Conservation (phyloP, 208 protist genomes). For the Leishmania lainsoni region DNA sequence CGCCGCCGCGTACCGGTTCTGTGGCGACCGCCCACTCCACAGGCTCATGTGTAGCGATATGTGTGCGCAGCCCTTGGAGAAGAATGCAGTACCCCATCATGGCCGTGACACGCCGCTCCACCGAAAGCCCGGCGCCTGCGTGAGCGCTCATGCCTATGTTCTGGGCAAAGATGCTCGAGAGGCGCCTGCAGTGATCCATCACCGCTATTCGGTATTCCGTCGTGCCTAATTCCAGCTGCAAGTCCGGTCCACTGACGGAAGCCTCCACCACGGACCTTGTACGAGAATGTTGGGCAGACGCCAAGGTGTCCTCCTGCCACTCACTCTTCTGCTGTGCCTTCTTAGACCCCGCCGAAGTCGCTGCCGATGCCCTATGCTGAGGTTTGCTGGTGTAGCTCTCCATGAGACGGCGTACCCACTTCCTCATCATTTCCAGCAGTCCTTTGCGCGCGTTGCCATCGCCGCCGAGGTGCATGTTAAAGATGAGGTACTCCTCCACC, state of each 20-base stretch:
- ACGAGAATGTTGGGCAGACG: not conserved
- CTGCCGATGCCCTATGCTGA: not conserved
- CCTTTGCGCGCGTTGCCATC: slow-evolving; percentile 74
- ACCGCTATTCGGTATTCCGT: slow-evolving; percentile 29
- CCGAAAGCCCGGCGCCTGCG: slow-evolving; percentile 36
- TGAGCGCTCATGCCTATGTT: slow-evolving; percentile 53
- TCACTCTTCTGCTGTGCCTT: not conserved
- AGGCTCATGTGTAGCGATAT: not conserved
- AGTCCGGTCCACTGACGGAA: not conserved
- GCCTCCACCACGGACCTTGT: not conserved
- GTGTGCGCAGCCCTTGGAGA: slow-evolving; percentile 23
- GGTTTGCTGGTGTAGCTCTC: slow-evolving; percentile 40
- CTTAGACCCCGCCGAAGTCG: not conserved
- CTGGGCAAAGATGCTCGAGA: slow-evolving; percentile 42
- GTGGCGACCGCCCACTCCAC: not conserved
- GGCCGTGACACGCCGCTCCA: slow-evolving; percentile 69
- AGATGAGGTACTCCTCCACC: slow-evolving; percentile 75
- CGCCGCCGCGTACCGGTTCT: slow-evolving; percentile 2
- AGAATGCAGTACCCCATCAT: slow-evolving; percentile 53
- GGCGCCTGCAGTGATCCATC: slow-evolving; percentile 40
- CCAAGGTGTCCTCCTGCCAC: not conserved
- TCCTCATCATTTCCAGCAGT: slow-evolving; percentile 64
- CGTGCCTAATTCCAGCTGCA: slow-evolving; percentile 24
- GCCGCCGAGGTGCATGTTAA: slow-evolving; percentile 84
- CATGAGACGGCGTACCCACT: slow-evolving; percentile 68